Base-by-base conservation (phyloP, 768 basidiomycete genomes). In the Leccinum longicurvipes region DNA sequence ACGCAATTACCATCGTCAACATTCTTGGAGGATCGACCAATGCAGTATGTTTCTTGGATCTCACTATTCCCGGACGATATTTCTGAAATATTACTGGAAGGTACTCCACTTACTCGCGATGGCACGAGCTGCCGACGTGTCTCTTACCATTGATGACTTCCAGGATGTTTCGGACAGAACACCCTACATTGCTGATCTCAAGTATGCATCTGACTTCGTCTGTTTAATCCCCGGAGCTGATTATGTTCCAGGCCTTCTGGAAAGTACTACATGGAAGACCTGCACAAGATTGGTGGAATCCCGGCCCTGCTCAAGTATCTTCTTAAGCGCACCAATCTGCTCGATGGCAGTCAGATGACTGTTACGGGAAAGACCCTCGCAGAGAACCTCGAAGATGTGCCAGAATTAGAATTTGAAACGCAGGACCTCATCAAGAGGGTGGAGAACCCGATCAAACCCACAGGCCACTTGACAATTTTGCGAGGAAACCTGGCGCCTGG, bases 311-410 rank as follows among this genome's bases (percentile, higher is more conserved):
- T 93, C 56, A 93, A 93, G 72, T 93, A 92, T 68, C 79, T 93
- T 41, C 74, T 92, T 47, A 86, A 88, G 61, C 75, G 89, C 67
- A 88, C 87, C 11, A 77, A 87, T 67, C 75, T 93, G 56, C 87
- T 93, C 59, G 88, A 93, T 67, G 90, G 91, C 36, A 81, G 77
- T 57, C 87, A 89, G 63, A 73, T 93, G 70, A 98, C 94, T 32
- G 89, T 96, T 41, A 97, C 93, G 12, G 94, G 94, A 51, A 91
- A 86, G 73, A 94, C 93, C 2, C 76, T 97, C 39, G 88, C 89
- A 14, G 84, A 94, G 72, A 96, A 97, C 71, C 78, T 94, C 31
- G 84, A 76, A 61, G 89, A 91, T 65, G 90, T 87, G 8, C 68
- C 77, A 29, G 89, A 91, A 58, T 81, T 83, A 52, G 79, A 84